These are phyloP conservation scores for Calonectria pteridis DNA, from an alignment of 2,329 filamentous ascomycete species.

Conservation along the genomic window DNA sequence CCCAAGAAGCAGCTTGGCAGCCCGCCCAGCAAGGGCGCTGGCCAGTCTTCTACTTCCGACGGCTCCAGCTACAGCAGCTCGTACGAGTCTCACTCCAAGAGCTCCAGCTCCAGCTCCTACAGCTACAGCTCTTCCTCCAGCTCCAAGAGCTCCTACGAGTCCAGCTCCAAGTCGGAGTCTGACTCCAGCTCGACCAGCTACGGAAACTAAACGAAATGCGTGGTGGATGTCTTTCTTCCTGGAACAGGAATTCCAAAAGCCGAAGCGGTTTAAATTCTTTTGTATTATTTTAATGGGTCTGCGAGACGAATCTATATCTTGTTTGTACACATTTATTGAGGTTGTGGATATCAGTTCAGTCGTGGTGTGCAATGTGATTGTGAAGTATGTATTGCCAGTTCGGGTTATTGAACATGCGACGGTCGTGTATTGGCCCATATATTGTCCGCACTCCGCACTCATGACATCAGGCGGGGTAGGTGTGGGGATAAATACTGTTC, in stretches of 20 bases:
- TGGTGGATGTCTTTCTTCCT: conserved; percentile 1
- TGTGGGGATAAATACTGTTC: not conserved
- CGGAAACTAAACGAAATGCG: not conserved
- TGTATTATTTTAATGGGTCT: conserved; percentile 12
- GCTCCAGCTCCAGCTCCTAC: not conserved
- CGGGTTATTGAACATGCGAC: not conserved
- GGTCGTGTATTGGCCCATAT: no score
- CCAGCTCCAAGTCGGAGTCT: not conserved
- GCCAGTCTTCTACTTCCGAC: not conserved
- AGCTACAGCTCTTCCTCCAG: not conserved
- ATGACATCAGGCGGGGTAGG: not conserved
- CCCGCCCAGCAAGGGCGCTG: not conserved
- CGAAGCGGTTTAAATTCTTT: conserved; percentile 11
- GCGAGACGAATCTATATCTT: not conserved
- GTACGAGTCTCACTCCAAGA: not conserved
- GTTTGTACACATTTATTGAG: not conserved
- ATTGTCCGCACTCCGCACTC: not conserved
- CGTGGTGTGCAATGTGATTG: not conserved
- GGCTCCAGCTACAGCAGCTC: not conserved
- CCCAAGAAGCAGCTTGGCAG: conserved; percentile 18
- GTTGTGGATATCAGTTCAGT: no score
- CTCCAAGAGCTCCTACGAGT: not conserved
- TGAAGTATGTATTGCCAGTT: not conserved
- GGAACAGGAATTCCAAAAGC: conserved; percentile 2
- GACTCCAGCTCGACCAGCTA: not conserved